Percentiles rank a stretch among this genome's conserved stretches.
Evolutionary conservation across 1,284 basidiomycete genomes (phyloP).

Genomic region (Hymenochaete sp.): DNA sequence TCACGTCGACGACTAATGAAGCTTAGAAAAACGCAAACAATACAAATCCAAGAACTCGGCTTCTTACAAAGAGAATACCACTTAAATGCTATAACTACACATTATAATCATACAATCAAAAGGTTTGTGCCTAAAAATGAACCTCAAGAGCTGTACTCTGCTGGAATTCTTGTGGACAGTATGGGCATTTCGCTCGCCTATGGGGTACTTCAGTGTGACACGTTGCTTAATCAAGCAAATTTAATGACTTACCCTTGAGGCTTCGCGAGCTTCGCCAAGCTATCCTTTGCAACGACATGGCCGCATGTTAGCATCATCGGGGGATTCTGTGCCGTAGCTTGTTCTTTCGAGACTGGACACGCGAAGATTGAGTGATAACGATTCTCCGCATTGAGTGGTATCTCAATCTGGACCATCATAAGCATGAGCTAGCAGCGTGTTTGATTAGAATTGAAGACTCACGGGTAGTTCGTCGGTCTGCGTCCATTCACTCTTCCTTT

Average conservation of each 20-base stretch:
- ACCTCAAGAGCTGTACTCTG: slow-evolving; percentile 54
- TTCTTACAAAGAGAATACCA: background rate
- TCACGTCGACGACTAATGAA: too few species aligned
- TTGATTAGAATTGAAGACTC: slow-evolving; percentile 24
- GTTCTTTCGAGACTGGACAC: slow-evolving; percentile 97
- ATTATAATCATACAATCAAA: background rate
- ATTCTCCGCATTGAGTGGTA: slow-evolving; percentile 77
- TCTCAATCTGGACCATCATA: slow-evolving; percentile 67
- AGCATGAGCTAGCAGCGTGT: background rate
- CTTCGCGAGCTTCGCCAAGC: slow-evolving; percentile 79
- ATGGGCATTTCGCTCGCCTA: slow-evolving; percentile 83
- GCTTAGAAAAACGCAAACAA: background rate
- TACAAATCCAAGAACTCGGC: background rate
- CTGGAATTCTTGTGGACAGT: slow-evolving; percentile 74
- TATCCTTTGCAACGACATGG: slow-evolving; percentile 88
- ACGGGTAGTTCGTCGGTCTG: slow-evolving; percentile 87
- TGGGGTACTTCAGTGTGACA: slow-evolving; percentile 6
- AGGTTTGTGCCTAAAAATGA: slow-evolving; percentile 46
- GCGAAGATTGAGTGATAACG: slow-evolving; percentile 96
- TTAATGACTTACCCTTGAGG: slow-evolving; percentile 62
- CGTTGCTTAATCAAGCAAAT: slow-evolving; percentile 3
- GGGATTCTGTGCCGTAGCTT: slow-evolving; percentile 87
- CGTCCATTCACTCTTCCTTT: slow-evolving; percentile 86
- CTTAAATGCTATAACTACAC: background rate
- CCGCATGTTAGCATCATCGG: slow-evolving; percentile 98